Base-by-base conservation (phyloP, 2,329 filamentous ascomycete genomes). In the Trichoderma atroviride region DNA sequence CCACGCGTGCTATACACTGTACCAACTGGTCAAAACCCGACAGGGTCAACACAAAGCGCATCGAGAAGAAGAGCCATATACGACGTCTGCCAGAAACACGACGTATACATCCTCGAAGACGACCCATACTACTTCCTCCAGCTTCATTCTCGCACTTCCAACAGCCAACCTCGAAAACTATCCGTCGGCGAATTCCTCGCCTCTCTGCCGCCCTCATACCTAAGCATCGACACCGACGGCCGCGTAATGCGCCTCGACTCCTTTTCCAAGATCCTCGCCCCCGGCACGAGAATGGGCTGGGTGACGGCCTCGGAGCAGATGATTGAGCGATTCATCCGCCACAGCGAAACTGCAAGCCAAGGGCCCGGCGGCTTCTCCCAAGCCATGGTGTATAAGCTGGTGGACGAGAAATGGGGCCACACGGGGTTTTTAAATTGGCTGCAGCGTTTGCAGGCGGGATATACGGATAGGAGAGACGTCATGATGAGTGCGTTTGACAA, bases 321-420 rank as follows among this genome's bases (percentile, higher is more conserved):
- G 69, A 83, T 96, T 69, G 92, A 97, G 79, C 87, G 92, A 33
- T 97, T 93, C 80, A 84, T 90, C 71, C 90, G 92, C 55, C 93
- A 96, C 80, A 90, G 90, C 73, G 96, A 98, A 80, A 88, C 91
- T 31, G 91, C 89, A 43, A 93, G 90, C 59, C 96, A 99, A 78
- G 93, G 92, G n/a, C 94, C 96, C 0, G 90, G 88, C 68, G 96
- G 96, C 52, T 87, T 97, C 75, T 89, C 92, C 0, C 95, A 98
- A 81, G 83, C 96, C 27, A 84, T 95, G 11, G 82, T 99, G 68
- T 94, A 92, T 83, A 96, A 97, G 81, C 84, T 99, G 24, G 85
- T 99, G 2, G 96, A 99, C 73, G 93, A 97, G 80, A 89, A 90
- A 65, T 99, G 96, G 96, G 96, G 95, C 29, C 96, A 99, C 76